Evolutionary conservation across 2,329 filamentous ascomycete genomes (phyloP).

Genomic region (Diaporthe batatas): DNA sequence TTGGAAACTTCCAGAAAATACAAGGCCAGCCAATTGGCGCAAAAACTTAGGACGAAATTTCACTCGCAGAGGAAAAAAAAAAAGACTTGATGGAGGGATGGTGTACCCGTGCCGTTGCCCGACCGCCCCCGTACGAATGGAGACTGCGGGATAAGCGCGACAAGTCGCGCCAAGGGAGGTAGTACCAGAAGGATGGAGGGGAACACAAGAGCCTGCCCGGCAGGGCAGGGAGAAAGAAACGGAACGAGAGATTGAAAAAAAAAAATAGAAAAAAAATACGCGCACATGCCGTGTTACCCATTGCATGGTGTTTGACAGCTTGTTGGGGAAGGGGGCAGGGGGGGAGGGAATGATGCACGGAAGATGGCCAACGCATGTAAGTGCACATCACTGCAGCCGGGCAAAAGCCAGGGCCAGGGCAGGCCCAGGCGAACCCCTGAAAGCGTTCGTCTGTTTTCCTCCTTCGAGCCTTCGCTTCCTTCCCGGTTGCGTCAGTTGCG

Average conservation of each 20-base stretch:
- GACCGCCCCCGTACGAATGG: conserved; percentile 4
- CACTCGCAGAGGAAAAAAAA: background rate
- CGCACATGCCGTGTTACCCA: conserved; percentile 16
- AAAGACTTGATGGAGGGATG: background rate
- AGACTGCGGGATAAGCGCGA: conserved; percentile 33
- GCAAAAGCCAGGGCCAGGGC: background rate
- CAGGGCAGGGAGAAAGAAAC: background rate
- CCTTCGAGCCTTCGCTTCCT: background rate
- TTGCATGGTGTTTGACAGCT: conserved; percentile 21
- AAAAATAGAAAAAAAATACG: background rate
- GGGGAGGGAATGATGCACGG: background rate
- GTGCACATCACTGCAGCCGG: conserved; percentile 2
- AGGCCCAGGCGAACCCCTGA: background rate
- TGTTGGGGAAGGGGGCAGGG: background rate
- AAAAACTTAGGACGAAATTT: background rate
- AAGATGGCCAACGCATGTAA: background rate
- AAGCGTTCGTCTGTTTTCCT: conserved; percentile 4
- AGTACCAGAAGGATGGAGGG: background rate
- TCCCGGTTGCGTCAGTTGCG: background rate
- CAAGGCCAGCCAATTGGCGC: background rate
- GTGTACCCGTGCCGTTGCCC: conserved; percentile 12
- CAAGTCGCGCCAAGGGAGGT: conserved; percentile 1
- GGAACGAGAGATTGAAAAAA: no score
- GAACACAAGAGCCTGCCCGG: background rate
- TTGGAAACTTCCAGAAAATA: background rate